These are phyloP conservation scores for Hebeloma cylindrosporum DNA, from an alignment of 768 basidiomycete genomes.

Conservation along the genomic window DNA sequence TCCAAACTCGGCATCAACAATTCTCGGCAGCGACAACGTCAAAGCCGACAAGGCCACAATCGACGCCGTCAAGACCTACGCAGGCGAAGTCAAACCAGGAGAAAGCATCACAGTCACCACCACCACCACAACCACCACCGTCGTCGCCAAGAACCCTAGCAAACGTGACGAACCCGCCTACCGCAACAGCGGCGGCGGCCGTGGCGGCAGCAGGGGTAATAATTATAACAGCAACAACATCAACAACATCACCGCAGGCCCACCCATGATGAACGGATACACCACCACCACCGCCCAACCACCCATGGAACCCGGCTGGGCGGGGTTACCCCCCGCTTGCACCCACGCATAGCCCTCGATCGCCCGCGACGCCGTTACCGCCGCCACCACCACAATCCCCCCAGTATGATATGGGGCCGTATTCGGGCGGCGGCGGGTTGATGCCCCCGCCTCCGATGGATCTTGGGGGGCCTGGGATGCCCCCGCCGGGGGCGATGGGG, in stretches of 20 bases:
- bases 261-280: conserved; percentile 8
- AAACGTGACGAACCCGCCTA: conserved; percentile 4
- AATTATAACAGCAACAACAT: neutral
- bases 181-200: neutral
- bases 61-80: conserved; percentile 20
- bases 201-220: neutral
- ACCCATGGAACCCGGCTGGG: conserved; percentile 14
- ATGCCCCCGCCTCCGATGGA: conserved; percentile 10
- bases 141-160: conserved; percentile 19
- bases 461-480: conserved; percentile 7
- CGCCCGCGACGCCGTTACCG: conserved; percentile 1
- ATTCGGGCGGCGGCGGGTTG: conserved; percentile 12
- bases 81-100: conserved; percentile 16
- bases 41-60: conserved; percentile 19
- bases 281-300: neutral
- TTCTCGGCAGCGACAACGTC: conserved; percentile 16
- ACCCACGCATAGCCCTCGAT: conserved; percentile 6
- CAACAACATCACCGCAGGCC: conserved; percentile 14
- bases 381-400: conserved; percentile 9
- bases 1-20: conserved; percentile 8
- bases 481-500: conserved; percentile 1
- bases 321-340: conserved; percentile 7
- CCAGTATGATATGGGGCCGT: neutral
- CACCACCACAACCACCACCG: conserved; percentile 25
- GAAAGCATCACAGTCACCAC: conserved; percentile 26